phyloP scores from a whole-genome alignment of 164 flowering plant genomes.

The Piper longum region DNA sequence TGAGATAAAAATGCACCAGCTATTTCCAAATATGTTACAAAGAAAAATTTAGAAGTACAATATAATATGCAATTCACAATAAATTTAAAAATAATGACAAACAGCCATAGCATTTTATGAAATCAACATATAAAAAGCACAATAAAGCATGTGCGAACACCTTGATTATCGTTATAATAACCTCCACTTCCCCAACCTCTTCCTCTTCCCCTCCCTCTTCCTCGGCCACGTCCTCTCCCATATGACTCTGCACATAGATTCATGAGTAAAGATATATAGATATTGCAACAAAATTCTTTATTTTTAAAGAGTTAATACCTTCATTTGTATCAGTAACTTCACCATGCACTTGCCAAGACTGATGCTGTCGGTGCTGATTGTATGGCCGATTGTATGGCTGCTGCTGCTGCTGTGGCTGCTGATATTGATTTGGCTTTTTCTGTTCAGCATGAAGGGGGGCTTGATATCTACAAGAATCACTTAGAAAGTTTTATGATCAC shows the following conservation, averaged over 20 bases:
- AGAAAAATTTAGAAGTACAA: no score
- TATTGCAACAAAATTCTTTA: background rate
- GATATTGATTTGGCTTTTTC: constrained; percentile 22
- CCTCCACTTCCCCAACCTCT: constrained; percentile 56
- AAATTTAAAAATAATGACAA: no score
- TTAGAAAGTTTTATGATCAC: background rate
- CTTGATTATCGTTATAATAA: constrained; percentile 20
- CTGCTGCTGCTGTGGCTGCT: constrained; percentile 7
- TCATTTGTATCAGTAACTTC: constrained; percentile 33
- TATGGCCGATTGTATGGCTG: background rate
- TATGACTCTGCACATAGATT: constrained; percentile 29
- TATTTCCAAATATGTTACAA: no score
- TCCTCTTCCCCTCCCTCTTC: constrained; percentile 50
- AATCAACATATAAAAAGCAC: no score
- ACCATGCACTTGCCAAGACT: constrained; percentile 38
- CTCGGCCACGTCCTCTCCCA: constrained; percentile 64
- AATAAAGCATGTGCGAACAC: background rate
- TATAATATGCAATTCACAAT: no score
- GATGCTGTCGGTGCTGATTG: constrained; percentile 18
- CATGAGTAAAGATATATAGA: background rate
- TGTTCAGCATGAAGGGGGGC: constrained; percentile 40
- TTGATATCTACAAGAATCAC: constrained; percentile 41
- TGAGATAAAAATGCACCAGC: no score
- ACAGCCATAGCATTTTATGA: no score
- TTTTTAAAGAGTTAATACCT: constrained; percentile 21